Percentiles rank a stretch among this genome's conserved stretches.
Evolutionary conservation across 768 basidiomycete species (phyloP).

Genomic region (Lentinula sp.): DNA sequence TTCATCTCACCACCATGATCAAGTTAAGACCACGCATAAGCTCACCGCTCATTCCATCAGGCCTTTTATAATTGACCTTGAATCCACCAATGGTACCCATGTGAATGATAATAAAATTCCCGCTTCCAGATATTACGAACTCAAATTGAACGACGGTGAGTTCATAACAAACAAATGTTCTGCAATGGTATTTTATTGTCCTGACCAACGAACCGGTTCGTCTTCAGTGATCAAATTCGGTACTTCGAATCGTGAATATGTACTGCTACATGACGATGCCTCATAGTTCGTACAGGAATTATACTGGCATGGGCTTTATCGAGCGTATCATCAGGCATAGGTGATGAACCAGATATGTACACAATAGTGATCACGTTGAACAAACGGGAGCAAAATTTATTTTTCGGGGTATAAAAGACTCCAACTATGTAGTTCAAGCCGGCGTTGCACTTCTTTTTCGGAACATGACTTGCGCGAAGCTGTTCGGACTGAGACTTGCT

Average conservation of each 20-base stretch:
- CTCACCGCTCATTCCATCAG: constrained; percentile 30
- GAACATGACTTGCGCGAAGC: constrained; percentile 5
- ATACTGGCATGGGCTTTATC: too few species aligned
- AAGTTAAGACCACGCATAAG: too few species aligned
- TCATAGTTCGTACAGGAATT: constrained; percentile 16
- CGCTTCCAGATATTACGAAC: constrained; percentile 79
- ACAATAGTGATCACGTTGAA: background rate
- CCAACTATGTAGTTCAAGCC: background rate
- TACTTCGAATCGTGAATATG: constrained; percentile 75
- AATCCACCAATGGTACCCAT: constrained; percentile 94
- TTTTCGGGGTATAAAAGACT: too few species aligned
- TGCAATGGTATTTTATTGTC: background rate
- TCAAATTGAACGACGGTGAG: constrained; percentile 75
- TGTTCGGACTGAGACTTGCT: background rate
- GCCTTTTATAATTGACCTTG: constrained; percentile 95
- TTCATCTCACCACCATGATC: background rate
- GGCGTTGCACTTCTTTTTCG: background rate
- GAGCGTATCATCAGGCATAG: too few species aligned
- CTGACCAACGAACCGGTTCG: constrained; percentile 11
- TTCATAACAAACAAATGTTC: background rate
- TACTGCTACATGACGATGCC: constrained; percentile 77
- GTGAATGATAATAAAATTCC: constrained; percentile 89
- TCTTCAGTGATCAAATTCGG: constrained; percentile 79
- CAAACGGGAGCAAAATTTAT: background rate
- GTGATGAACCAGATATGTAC: too few species aligned